Evolutionary conservation across 257 asterid genomes (phyloP).

Genomic region (Gynochthodes officinalis): DNA sequence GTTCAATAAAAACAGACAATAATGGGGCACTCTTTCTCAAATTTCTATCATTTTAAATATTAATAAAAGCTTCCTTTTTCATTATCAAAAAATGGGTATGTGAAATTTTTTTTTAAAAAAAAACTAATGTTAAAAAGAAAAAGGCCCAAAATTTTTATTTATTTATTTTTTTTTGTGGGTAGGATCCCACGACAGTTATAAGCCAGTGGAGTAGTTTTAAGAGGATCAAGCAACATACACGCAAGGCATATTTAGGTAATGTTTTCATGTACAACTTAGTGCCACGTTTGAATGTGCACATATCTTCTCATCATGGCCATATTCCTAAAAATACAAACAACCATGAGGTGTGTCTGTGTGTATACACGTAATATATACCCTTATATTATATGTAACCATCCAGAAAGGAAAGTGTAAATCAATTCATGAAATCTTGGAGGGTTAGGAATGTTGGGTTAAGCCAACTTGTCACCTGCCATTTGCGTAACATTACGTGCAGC

Average conservation of each 20-base stretch:
- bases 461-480: constrained; percentile 34
- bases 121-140: no score
- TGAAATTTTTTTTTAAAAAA: no score
- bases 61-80: no score
- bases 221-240: constrained; percentile 21
- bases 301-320: not conserved
- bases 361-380: not conserved
- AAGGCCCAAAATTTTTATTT: no score
- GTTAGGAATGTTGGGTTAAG: constrained; percentile 14
- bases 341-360: not conserved
- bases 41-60: no score
- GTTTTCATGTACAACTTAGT: not conserved
- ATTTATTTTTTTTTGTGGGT: no score
- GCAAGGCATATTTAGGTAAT: constrained; percentile 21
- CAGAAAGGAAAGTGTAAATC: not conserved
- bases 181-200: constrained; percentile 3
- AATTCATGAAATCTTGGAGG: not conserved
- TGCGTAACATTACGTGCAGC: constrained; percentile 30
- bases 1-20: no score
- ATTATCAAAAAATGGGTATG: no score
- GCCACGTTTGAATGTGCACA: constrained; percentile 11
- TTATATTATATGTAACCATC: not conserved
- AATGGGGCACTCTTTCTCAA: no score
- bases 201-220: constrained; percentile 12
- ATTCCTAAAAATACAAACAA: not conserved